phyloP scores from a whole-genome alignment of 768 basidiomycete genomes.

The Strobilomyces confusus region DNA sequence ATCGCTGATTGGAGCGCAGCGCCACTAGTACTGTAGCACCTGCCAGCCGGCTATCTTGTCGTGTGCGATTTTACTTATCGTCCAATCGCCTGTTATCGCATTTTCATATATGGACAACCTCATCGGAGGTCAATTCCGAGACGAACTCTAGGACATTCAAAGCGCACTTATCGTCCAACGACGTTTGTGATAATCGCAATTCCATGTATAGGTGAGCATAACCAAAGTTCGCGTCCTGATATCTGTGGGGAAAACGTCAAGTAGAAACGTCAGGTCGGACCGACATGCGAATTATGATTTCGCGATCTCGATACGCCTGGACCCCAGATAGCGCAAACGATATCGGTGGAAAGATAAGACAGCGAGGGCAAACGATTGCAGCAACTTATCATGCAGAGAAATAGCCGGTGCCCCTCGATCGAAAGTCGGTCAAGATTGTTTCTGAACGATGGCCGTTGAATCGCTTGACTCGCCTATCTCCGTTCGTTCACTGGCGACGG shows the following conservation, averaged over 20 bases:
- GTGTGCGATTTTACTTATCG: background rate
- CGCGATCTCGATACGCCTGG: background rate
- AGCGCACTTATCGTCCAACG: background rate
- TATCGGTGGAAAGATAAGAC: background rate
- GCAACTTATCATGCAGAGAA: background rate
- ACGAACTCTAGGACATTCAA: background rate
- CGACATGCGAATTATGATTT: background rate
- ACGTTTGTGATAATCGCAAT: background rate
- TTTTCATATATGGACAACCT: background rate
- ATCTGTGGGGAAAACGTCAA: background rate
- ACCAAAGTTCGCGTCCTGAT: background rate
- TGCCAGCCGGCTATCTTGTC: background rate
- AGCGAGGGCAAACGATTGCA: background rate
- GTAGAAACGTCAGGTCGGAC: background rate
- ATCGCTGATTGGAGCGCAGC: too few relatives aligned
- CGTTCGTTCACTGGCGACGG: background rate
- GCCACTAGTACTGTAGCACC: too few relatives aligned
- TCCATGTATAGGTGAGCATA: background rate
- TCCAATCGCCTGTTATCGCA: background rate
- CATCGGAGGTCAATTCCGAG: background rate
- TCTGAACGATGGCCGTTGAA: conserved; percentile 2
- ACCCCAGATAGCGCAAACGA: background rate
- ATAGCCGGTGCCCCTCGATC: background rate
- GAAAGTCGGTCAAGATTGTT: background rate
- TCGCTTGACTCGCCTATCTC: conserved; percentile 1